Conservation (phyloP, 352 stramenopile genomes). For the Pythium oligandrum region DNA sequence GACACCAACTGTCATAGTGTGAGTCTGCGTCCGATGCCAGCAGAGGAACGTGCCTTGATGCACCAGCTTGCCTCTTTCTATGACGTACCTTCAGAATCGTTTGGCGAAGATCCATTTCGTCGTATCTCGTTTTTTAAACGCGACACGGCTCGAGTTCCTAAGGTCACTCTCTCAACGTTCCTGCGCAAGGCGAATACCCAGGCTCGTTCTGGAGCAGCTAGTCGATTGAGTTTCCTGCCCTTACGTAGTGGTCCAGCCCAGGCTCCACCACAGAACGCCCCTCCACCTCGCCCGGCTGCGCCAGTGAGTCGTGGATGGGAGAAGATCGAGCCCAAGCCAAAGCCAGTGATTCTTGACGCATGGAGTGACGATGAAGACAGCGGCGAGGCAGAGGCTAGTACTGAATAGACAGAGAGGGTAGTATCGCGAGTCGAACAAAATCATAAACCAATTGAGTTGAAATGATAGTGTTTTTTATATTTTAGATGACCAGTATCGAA, state of each 20-base stretch:
- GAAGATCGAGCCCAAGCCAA: constrained; percentile 41
- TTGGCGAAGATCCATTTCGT: constrained; percentile 62
- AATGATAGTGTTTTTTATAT: constrained; percentile 6
- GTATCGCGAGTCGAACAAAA: too few species aligned
- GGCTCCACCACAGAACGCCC: constrained; percentile 9
- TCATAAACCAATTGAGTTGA: background rate
- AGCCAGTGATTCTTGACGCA: constrained; percentile 48
- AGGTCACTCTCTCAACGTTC: constrained; percentile 50
- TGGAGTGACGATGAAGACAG: constrained; percentile 77
- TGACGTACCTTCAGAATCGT: constrained; percentile 63
- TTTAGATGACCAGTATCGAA: constrained; percentile 1
- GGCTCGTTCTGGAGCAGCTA: constrained; percentile 11
- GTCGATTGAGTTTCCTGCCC: constrained; percentile 53
- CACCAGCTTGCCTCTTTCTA: constrained; percentile 70
- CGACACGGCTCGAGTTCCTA: constrained; percentile 41
- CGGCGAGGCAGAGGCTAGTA: background rate
- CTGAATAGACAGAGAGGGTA: too few species aligned
- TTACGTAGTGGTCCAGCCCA: constrained; percentile 28
- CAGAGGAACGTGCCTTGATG: constrained; percentile 66
- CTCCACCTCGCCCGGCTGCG: constrained; percentile 18
- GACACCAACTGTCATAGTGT: constrained; percentile 69
- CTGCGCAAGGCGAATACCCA: constrained; percentile 25
- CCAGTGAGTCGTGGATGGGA: constrained; percentile 66
- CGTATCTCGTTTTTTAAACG: constrained; percentile 79
- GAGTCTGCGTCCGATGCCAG: constrained; percentile 66